Conservation (phyloP, 768 basidiomycete species). For the Mrakia hoshinonis region DNA sequence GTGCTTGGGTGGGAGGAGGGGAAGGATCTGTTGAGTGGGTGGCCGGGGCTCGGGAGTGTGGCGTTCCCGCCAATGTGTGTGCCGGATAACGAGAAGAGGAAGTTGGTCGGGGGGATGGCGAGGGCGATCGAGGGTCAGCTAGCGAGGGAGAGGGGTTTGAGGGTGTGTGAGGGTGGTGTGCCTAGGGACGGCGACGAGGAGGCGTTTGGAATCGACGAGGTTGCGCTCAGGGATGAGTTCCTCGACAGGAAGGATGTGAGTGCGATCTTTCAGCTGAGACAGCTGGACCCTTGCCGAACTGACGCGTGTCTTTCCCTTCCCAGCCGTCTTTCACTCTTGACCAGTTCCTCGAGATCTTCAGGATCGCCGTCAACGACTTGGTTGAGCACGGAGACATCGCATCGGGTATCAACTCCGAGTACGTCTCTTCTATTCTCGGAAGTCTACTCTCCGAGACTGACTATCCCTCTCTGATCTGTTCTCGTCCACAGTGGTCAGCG, state of each 20-base stretch:
- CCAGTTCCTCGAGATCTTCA: conserved; percentile 51
- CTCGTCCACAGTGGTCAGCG: conserved; percentile 54
- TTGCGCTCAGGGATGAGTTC: conserved; percentile 47
- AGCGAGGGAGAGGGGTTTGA: conserved; percentile 55
- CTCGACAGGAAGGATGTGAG: conserved; percentile 29
- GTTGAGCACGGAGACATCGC: conserved; percentile 64
- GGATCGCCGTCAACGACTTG: conserved; percentile 69
- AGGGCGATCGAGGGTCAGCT: conserved; percentile 59
- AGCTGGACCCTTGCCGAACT: conserved; percentile 26
- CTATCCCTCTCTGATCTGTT: neutral
- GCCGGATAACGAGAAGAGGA: conserved; percentile 42
- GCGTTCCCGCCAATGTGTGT: conserved; percentile 40
- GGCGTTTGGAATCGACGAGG: conserved; percentile 64
- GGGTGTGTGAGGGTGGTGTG: conserved; percentile 55
- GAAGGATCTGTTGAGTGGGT: conserved; percentile 31
- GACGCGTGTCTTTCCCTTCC: neutral
- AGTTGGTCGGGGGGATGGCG: conserved; percentile 59
- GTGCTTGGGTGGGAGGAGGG: conserved; percentile 30
- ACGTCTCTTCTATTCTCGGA: conserved; percentile 38
- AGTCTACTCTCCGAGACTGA: neutral
- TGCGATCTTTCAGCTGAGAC: neutral
- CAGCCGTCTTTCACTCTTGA: conserved; percentile 25
- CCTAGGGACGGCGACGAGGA: conserved; percentile 51
- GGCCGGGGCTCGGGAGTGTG: conserved; percentile 36
- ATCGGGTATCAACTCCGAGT: conserved; percentile 58